A percentile compares a stretch with the other conserved stretches of the same genome.
Evolutionary conservation across 2,329 filamentous ascomycete species (phyloP).

Genomic region (Albifimbria verrucaria): DNA sequence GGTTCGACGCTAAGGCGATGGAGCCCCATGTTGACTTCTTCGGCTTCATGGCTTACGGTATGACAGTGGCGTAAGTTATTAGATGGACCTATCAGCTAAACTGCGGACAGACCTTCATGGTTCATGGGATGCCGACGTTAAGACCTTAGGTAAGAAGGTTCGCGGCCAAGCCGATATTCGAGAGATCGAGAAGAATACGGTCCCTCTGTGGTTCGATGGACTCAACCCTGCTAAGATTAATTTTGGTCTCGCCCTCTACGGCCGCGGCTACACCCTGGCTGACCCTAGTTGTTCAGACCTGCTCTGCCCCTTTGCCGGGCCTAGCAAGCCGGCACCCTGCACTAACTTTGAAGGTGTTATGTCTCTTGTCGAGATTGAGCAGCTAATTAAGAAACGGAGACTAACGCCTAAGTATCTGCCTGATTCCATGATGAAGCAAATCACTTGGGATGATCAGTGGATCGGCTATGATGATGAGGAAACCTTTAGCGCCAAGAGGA

Average conservation of each 20-base stretch:
- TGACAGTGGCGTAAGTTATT: not conserved
- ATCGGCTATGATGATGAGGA: constrained; percentile 22
- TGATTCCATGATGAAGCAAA: constrained; percentile 12
- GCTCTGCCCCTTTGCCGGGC: constrained; percentile 18
- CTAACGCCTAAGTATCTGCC: constrained; percentile 13
- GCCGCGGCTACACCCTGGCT: constrained; percentile 36
- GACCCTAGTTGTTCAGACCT: constrained; percentile 21
- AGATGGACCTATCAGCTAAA: not conserved
- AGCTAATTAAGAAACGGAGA: constrained; percentile 16
- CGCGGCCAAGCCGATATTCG: constrained; percentile 37
- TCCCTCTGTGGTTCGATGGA: constrained; percentile 38
- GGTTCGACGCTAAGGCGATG: constrained; percentile 34
- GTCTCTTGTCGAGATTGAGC: constrained; percentile 26
- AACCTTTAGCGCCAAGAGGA: constrained; percentile 14
- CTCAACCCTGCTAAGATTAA: constrained; percentile 39
- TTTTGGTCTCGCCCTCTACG: constrained; percentile 45
- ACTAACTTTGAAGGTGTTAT: constrained; percentile 25
- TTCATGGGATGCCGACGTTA: constrained; percentile 33
- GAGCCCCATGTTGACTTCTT: constrained; percentile 34
- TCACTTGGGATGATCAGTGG: constrained; percentile 21
- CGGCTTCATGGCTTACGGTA: constrained; percentile 33
- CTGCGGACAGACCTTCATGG: constrained; percentile 30
- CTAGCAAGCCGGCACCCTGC: constrained; percentile 23
- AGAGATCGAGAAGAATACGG: constrained; percentile 33
- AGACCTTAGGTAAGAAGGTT: constrained; percentile 26